Conservation (phyloP, 495 filamentous ascomycete genomes). For the Penicillium robsamsonii region DNA sequence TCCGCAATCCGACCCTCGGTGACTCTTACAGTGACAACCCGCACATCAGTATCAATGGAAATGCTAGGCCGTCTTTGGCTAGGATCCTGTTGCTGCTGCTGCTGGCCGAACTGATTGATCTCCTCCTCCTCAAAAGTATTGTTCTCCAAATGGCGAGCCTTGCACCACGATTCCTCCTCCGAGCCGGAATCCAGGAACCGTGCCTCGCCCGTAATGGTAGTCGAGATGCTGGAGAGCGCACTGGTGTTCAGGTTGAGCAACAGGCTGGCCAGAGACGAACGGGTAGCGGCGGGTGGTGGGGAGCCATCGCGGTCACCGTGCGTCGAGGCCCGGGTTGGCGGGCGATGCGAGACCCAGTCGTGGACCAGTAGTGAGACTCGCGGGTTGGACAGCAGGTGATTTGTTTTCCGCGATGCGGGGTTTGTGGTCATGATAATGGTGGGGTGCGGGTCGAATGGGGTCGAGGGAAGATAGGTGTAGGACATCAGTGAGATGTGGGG, state of each 20-base stretch:
- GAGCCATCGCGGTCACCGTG: conserved; percentile 56
- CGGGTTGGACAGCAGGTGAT: conserved; percentile 82
- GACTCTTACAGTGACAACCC: conserved; percentile 72
- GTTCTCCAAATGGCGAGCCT: conserved; percentile 80
- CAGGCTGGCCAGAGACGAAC: conserved; percentile 72
- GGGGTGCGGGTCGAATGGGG: conserved; percentile 68
- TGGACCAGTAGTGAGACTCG: conserved; percentile 93
- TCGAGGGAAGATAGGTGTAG: conserved; percentile 91
- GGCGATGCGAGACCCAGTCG: conserved; percentile 96
- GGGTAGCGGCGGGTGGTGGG: conserved; percentile 59
- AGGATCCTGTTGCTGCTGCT: conserved; percentile 26
- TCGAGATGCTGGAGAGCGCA: conserved; percentile 83
- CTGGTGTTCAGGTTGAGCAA: conserved; percentile 88
- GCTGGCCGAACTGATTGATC: conserved; percentile 45
- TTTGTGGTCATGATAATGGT: conserved; percentile 94
- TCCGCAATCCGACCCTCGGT: conserved; percentile 74
- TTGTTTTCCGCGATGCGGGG: conserved; percentile 81
- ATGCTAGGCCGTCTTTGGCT: conserved; percentile 41
- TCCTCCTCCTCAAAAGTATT: conserved; percentile 71
- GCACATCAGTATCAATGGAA: conserved; percentile 68
- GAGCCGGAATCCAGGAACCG: conserved; percentile 65
- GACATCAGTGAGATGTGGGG: conserved; percentile 98
- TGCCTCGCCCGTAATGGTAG: conserved; percentile 86
- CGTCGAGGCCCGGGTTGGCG: conserved; percentile 66
- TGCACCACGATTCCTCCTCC: conserved; percentile 79